These are phyloP conservation scores for Entomortierella beljakovae DNA, from an alignment of 192 early-diverging fungal species.

Conservation along the genomic window DNA sequence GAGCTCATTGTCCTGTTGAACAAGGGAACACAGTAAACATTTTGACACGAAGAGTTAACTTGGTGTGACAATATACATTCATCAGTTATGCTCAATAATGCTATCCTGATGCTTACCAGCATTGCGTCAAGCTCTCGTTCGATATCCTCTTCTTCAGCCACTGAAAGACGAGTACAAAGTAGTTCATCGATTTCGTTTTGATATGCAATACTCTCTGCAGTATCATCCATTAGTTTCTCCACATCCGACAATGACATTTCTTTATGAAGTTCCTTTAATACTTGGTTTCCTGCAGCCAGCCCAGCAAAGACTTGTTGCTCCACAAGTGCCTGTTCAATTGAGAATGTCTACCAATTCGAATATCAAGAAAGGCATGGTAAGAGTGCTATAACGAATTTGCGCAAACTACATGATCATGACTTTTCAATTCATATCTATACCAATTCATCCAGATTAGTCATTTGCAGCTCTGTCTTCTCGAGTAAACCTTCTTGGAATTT, in stretches of 20 bases:
- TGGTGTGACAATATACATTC: too few relatives aligned
- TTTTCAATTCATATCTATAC: conserved; percentile 52
- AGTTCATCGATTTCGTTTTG: conserved; percentile 93
- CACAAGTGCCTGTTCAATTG: conserved; percentile 93
- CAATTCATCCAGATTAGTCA: conserved; percentile 92
- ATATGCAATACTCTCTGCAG: conserved; percentile 94
- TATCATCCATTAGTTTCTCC: conserved; percentile 95
- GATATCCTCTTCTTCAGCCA: conserved; percentile 90
- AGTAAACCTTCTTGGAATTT: conserved; percentile 95
- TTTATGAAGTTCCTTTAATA: conserved; percentile 85
- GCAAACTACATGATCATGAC: too few relatives aligned
- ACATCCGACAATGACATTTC: conserved; percentile 93
- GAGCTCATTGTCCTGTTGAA: background rate
- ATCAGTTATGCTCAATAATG: background rate
- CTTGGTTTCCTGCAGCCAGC: conserved; percentile 85
- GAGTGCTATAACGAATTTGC: too few relatives aligned
- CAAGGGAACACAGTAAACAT: background rate
- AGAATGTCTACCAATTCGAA: conserved; percentile 62
- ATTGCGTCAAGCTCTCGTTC: conserved; percentile 79
- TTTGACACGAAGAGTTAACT: too few relatives aligned
- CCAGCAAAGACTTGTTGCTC: conserved; percentile 91
- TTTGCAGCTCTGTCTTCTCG: conserved; percentile 85
- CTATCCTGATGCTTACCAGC: conserved; percentile 19
- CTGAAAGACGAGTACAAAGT: conserved; percentile 77
- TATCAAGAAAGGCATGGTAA: too few relatives aligned